A percentile compares a stretch with the other conserved stretches of the same genome.
These are phyloP conservation scores for Phytophthora foliorum DNA, from an alignment of 352 stramenopile genomes.

Conservation along the genomic window DNA sequence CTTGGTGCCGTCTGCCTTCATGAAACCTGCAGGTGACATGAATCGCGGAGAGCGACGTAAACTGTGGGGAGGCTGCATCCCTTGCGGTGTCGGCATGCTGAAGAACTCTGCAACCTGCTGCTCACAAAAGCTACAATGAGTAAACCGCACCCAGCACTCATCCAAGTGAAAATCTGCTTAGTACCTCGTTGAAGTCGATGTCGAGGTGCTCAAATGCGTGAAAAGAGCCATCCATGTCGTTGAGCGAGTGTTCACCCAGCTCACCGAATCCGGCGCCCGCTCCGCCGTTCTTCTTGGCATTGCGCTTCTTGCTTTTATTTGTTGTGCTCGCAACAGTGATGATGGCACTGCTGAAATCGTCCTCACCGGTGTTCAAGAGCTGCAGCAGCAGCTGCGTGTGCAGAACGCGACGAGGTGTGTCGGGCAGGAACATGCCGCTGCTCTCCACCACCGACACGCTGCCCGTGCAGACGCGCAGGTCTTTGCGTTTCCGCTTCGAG, in stretches of 20 bases:
- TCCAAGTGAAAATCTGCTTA: background rate
- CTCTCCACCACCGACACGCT: constrained; percentile 43
- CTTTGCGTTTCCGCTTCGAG: constrained; percentile 87
- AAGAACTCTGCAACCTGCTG: constrained; percentile 90
- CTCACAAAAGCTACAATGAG: constrained; percentile 20
- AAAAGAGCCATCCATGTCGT: constrained; percentile 73
- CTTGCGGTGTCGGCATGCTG: constrained; percentile 72
- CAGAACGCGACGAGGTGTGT: constrained; percentile 76
- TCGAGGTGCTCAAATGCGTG: constrained; percentile 87
- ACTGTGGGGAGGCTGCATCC: constrained; percentile 72
- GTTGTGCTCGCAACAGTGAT: constrained; percentile 39
- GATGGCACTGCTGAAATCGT: constrained; percentile 38
- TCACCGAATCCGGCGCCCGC: constrained; percentile 13
- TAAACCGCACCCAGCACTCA: background rate
- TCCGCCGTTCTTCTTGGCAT: constrained; percentile 36
- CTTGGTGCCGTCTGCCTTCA: constrained; percentile 79
- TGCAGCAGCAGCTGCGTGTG: constrained; percentile 87
- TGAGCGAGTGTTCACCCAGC: constrained; percentile 41
- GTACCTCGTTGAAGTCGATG: constrained; percentile 88
- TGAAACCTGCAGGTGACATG: constrained; percentile 69
- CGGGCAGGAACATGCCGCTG: constrained; percentile 79
- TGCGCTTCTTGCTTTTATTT: constrained; percentile 77
- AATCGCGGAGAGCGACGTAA: constrained; percentile 82
- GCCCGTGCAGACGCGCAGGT: constrained; percentile 81
- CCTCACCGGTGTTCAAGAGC: constrained; percentile 68